phyloP scores from a whole-genome alignment of 805 yeast genomes.

The Lipomyces mesembrius region DNA sequence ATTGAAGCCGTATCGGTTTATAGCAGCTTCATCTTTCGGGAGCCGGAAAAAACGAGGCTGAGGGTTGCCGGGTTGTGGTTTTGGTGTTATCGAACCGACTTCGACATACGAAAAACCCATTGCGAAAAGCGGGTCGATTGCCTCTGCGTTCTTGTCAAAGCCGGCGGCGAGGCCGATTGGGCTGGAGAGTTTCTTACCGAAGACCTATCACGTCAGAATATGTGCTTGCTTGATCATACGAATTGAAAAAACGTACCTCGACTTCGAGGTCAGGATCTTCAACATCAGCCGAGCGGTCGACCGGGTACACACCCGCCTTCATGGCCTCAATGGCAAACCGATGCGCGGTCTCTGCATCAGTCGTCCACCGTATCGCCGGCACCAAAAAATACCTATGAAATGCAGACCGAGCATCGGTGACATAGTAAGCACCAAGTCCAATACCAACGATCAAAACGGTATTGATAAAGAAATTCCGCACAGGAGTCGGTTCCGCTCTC shows the following conservation, averaged over 20 bases:
- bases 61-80: constrained; percentile 95
- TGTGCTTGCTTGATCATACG: constrained; percentile 27
- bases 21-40: constrained; percentile 83
- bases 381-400: constrained; percentile 79
- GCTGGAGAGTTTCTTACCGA: constrained; percentile 65
- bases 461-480: constrained; percentile 33
- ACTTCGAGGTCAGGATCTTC: constrained; percentile 61
- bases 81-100: constrained; percentile 90
- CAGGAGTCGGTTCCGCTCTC: constrained; percentile 24
- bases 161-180: constrained; percentile 97
- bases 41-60: constrained; percentile 87
- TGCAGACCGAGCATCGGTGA: constrained; percentile 78
- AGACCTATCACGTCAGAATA: constrained; percentile 48
- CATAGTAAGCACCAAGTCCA: constrained; percentile 55
- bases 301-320: constrained; percentile 72
- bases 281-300: constrained; percentile 49
- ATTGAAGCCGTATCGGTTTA: constrained; percentile 93
- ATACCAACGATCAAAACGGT: constrained; percentile 29
- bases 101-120: constrained; percentile 89
- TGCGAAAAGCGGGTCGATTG: constrained; percentile 76
- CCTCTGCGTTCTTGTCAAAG: constrained; percentile 91
- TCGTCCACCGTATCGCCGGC: constrained; percentile 69
- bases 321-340: constrained; percentile 69
- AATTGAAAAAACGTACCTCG: constrained; percentile 28
- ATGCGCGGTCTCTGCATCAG: constrained; percentile 90